These are phyloP conservation scores for Aspergillus sp. DNA, from an alignment of 2,329 filamentous ascomycete genomes.

Conservation along the genomic window DNA sequence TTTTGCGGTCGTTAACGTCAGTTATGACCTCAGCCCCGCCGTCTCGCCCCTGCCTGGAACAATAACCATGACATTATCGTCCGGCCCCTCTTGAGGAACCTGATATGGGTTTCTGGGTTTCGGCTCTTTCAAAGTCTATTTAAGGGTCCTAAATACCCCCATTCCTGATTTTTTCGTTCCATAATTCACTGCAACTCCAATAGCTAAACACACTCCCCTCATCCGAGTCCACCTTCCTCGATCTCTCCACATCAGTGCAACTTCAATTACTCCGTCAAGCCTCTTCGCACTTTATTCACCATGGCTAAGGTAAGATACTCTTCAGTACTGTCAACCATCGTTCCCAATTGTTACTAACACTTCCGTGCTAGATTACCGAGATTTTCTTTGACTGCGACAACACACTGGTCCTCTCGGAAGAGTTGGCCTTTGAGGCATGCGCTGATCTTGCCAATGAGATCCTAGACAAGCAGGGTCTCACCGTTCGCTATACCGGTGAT, in stretches of 20 bases:
- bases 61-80: slow-evolving; percentile 5
- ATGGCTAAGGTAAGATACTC: slow-evolving; percentile 35
- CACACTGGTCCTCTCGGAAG: slow-evolving; percentile 89
- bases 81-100: slow-evolving; percentile 4
- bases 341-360: slow-evolving; percentile 17
- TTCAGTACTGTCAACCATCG: not conserved
- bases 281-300: slow-evolving; percentile 10
- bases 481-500: slow-evolving; percentile 72
- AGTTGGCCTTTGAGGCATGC: slow-evolving; percentile 87
- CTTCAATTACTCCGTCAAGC: not conserved
- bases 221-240: slow-evolving; percentile 8
- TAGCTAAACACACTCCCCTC: not conserved
- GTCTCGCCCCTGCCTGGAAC: slow-evolving; percentile 9
- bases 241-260: not conserved
- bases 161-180: not conserved
- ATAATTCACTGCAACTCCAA: not conserved
- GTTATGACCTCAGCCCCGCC: slow-evolving; percentile 20
- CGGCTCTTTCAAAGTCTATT: slow-evolving; percentile 6
- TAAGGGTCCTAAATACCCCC: slow-evolving; percentile 9
- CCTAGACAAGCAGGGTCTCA: slow-evolving; percentile 64
- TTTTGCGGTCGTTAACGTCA: slow-evolving; percentile 17
- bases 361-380: slow-evolving; percentile 58
- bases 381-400: slow-evolving; percentile 78
- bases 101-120: slow-evolving; percentile 3
- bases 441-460: slow-evolving; percentile 87